These are phyloP conservation scores for Colletotrichum neosansevieriae DNA, from an alignment of 2,329 filamentous ascomycete genomes.

Conservation along the genomic window DNA sequence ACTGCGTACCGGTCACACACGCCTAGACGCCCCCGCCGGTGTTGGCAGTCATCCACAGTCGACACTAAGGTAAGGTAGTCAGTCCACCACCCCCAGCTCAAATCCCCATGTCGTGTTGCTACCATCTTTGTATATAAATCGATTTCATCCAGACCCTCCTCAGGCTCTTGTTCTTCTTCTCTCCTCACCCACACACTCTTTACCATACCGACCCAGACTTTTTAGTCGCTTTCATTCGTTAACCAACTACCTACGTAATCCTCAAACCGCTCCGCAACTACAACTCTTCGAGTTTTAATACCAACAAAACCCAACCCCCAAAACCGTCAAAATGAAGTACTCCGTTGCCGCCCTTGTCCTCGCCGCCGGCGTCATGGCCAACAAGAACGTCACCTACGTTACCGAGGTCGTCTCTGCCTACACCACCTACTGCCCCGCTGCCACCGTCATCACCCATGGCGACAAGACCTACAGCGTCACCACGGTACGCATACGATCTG, in stretches of 20 bases:
- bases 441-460: constrained; percentile 74
- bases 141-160: constrained; percentile 53
- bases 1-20: neutral
- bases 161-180: constrained; percentile 49
- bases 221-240: constrained; percentile 72
- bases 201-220: constrained; percentile 62
- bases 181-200: constrained; percentile 64
- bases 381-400: constrained; percentile 65
- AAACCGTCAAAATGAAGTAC: constrained; percentile 75
- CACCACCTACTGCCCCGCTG: constrained; percentile 79
- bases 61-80: constrained; percentile 29
- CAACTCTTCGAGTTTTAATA: constrained; percentile 47
- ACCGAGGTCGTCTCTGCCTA: constrained; percentile 75
- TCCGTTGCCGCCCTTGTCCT: constrained; percentile 65
- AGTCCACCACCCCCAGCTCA: constrained; percentile 25
- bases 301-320: constrained; percentile 45
- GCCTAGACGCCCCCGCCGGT: neutral
- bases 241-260: constrained; percentile 49
- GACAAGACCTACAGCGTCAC: constrained; percentile 77
- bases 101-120: constrained; percentile 35
- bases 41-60: constrained; percentile 37
- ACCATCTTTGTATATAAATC: constrained; percentile 61
- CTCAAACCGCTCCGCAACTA: constrained; percentile 48
- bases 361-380: constrained; percentile 59
- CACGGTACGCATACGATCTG: constrained; percentile 30